Base-by-base conservation (phyloP, 441 rosid genomes). In the Daphne laureola region DNA sequence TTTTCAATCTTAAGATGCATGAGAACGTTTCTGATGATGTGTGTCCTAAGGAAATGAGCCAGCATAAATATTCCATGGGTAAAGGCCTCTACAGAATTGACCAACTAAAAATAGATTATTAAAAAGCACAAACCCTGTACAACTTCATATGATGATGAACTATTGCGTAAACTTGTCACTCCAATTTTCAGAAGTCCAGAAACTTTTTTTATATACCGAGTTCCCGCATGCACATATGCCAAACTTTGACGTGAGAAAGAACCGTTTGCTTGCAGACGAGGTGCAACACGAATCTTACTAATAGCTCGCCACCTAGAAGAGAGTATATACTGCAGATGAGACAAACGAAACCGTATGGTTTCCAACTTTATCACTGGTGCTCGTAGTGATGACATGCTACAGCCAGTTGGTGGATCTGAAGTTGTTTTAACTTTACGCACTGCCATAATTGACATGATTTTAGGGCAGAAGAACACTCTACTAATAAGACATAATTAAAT, bases 151-250 rank as follows among this genome's bases (percentile, higher is more conserved):
- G 97, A 85, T 45, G 93, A 72, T 49, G 99, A 87, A 71, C 91
- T 93, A 71, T 78, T 83, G 52, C 97, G 96, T 54, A 93, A 71
- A 75, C 89, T 93, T 57, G 89, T 83, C 52, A 77, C 95, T 57
- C 99, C 97, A 60, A 59, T 77, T 78, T 93, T 93, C 53, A 93
- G 70, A 66, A 85, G 88, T 61, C 91, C 95, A 46, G 99, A 84
- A 44, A 93, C 97, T 72, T 90, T 95, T 71, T 90, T 93, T 55
- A 93, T 71, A 72, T 93, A 93, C 49, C 62, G 95, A 63, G 97
- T 78, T 71, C 97, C 82, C 56, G 97, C 99, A 73, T 90, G 89
- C 63, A 93, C 89, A 73, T 87, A 93, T 54, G 90, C 95, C 79
- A 90, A 53, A 79, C 99, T 87, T 67, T 87, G 97, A 67, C 84